Base-by-base conservation (phyloP, 2,329 filamentous ascomycete genomes). In the Claviceps sp. region DNA sequence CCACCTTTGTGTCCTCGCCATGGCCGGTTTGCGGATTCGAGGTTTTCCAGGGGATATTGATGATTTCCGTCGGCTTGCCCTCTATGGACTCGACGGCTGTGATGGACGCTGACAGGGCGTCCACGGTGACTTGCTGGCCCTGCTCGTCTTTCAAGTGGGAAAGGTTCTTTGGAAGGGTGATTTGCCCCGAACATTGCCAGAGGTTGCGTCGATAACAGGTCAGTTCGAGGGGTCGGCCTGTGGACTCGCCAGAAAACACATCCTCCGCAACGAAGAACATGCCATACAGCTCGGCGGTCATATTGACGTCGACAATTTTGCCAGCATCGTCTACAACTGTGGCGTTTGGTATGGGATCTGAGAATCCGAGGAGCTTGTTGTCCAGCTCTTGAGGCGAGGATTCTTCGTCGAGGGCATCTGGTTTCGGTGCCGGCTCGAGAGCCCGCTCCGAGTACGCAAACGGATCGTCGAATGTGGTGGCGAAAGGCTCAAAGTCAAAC, bases 21-120 rank as follows among this genome's bases (percentile, higher is more conserved):
- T 65, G 65, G 24, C 20, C 42, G 2, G 72, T 62, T 61, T 77
- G 66, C 63, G 83, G 60, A 70, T 82, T 61, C 71, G 84, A 62
- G 77, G 73, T 94, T 72, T 96, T 96, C 90, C 91, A 96, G 0
- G 91, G 91, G 47, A 97, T 93, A 0, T 86, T 93, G 54, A 97
- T 96, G 55, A 97, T 95, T 69, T 96, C 94, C 5, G 94, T 91
- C 0, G 81, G 62, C 62, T 95, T 95, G 48, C 88, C 87, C 64
- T 97, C 91, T 48, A 96, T 94, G 5, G 89, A 95, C 67, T 97
- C 91, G 3, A 86, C 81, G 1, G 89, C 90, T 1, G 86, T 86
- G 50, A 97, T 89, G 38, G 85, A 84, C 22, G 93, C 82, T 55
- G 88, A 85, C 56, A 95, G 68, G 55, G 95, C 80, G 45, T 86